Conservation (phyloP, 495 filamentous ascomycete genomes). For the Penicillium verhagenii region DNA sequence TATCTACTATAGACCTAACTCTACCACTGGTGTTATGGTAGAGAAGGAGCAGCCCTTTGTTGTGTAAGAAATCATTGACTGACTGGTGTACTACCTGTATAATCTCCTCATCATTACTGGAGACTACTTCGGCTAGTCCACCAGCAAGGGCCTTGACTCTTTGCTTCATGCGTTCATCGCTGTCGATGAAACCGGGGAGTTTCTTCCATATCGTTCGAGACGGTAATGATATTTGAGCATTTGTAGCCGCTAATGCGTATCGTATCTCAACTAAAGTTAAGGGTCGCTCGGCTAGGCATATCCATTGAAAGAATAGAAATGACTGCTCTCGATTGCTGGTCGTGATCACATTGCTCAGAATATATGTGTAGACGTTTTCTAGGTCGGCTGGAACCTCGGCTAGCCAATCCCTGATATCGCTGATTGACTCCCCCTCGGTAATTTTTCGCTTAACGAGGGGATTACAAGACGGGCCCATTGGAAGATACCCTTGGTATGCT, state of each 20-base stretch:
- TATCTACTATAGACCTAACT: background rate
- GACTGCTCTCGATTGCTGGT: background rate
- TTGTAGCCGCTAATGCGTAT: slow-evolving; percentile 9
- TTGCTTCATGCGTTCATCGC: slow-evolving; percentile 9
- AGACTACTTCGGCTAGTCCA: slow-evolving; percentile 13
- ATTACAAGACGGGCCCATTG: slow-evolving; percentile 13
- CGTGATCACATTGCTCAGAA: slow-evolving; percentile 11
- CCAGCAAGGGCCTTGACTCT: slow-evolving; percentile 12
- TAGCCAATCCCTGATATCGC: slow-evolving; percentile 7
- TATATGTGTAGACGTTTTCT: slow-evolving; percentile 11
- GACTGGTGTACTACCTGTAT: slow-evolving; percentile 18
- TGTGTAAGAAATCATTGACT: slow-evolving; percentile 16
- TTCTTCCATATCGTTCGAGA: slow-evolving; percentile 1
- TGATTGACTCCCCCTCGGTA: slow-evolving; percentile 7
- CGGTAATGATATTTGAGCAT: background rate
- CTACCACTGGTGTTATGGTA: slow-evolving; percentile 9
- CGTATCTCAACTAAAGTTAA: slow-evolving; percentile 15
- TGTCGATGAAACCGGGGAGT: slow-evolving; percentile 5
- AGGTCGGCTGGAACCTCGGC: slow-evolving; percentile 4
- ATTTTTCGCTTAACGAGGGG: slow-evolving; percentile 3
- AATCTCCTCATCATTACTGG: background rate
- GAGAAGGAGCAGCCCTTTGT: slow-evolving; percentile 16
- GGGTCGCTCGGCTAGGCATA: slow-evolving; percentile 16
- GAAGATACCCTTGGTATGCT: background rate
- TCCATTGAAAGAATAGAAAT: slow-evolving; percentile 15